A percentile compares a stretch with the other conserved stretches of the same genome.
phyloP scores from a whole-genome alignment of 768 basidiomycete species.

The Termitomyces sp. region DNA sequence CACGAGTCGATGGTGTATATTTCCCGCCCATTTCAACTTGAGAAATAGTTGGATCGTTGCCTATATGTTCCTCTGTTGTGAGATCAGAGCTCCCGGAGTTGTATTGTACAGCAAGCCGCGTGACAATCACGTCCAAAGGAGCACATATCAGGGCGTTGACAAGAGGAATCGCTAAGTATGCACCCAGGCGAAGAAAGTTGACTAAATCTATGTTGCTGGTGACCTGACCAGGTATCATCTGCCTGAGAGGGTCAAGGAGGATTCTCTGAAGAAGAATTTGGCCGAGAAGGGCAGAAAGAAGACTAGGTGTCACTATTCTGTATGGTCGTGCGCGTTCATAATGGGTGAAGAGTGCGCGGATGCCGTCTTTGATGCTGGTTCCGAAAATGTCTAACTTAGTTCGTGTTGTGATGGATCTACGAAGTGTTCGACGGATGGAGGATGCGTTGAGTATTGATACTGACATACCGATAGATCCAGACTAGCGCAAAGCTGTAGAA shows the following conservation, averaged over 20 bases:
- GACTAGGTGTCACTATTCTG: conserved; percentile 50
- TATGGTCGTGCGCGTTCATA: conserved; percentile 57
- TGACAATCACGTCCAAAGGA: conserved; percentile 21
- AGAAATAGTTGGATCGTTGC: background rate
- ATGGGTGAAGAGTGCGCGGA: conserved; percentile 49
- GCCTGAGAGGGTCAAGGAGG: conserved; percentile 19
- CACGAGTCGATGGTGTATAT: background rate
- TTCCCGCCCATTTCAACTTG: background rate
- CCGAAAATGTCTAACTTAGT: conserved; percentile 45
- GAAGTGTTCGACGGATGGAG: background rate
- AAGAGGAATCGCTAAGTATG: conserved; percentile 6
- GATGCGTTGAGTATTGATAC: background rate
- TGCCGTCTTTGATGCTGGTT: conserved; percentile 33
- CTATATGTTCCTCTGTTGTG: background rate
- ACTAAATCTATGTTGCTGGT: background rate
- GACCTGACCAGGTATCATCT: background rate
- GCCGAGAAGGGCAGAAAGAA: conserved; percentile 36
- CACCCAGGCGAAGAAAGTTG: background rate
- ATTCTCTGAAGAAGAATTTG: conserved; percentile 27
- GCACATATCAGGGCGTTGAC: conserved; percentile 13
- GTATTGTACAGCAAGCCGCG: conserved; percentile 19
- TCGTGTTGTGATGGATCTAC: conserved; percentile 45
- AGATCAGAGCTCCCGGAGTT: conserved; percentile 4
- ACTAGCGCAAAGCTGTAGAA: conserved; percentile 12
- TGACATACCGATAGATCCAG: conserved; percentile 15